These are phyloP conservation scores for Fonsecaea erecta DNA, from an alignment of 2,329 filamentous ascomycete species.

Conservation along the genomic window DNA sequence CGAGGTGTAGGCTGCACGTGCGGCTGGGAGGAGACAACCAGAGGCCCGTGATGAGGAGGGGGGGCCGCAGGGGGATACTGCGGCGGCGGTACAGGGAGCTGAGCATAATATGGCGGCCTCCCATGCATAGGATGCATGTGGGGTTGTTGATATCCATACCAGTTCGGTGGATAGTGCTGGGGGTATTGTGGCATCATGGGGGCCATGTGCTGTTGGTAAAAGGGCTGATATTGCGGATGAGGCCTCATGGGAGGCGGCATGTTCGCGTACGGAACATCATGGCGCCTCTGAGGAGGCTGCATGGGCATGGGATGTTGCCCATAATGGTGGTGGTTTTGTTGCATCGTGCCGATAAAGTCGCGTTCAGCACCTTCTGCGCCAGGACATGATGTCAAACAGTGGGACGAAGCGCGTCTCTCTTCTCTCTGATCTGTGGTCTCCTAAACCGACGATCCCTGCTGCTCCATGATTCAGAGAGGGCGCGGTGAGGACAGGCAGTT, in stretches of 20 bases:
- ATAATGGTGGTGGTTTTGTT: slow-evolving; percentile 41
- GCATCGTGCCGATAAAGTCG: slow-evolving; percentile 41
- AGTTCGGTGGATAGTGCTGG: slow-evolving; percentile 51
- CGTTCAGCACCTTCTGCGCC: slow-evolving; percentile 31
- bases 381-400: slow-evolving; percentile 29
- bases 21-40: slow-evolving; percentile 32
- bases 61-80: slow-evolving; percentile 38
- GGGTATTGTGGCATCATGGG: slow-evolving; percentile 53
- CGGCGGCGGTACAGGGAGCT: slow-evolving; percentile 49
- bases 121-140: slow-evolving; percentile 49
- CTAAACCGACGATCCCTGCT: slow-evolving; percentile 15
- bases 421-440: slow-evolving; percentile 12
- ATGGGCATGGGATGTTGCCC: slow-evolving; percentile 54
- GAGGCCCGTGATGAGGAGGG: slow-evolving; percentile 37
- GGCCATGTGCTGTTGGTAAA: slow-evolving; percentile 62
- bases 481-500: not conserved
- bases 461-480: slow-evolving; percentile 15
- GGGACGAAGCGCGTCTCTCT: slow-evolving; percentile 18
- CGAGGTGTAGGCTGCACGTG: slow-evolving; percentile 36
- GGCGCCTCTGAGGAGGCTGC: slow-evolving; percentile 53
- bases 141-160: slow-evolving; percentile 51
- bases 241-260: slow-evolving; percentile 59
- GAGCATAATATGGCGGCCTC: slow-evolving; percentile 49
- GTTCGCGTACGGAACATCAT: slow-evolving; percentile 51
- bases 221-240: slow-evolving; percentile 63